Percentiles rank a stretch among this genome's conserved stretches.
Conservation (phyloP, 2,329 filamentous ascomycete genomes). For the Colletotrichum endophyticum region DNA sequence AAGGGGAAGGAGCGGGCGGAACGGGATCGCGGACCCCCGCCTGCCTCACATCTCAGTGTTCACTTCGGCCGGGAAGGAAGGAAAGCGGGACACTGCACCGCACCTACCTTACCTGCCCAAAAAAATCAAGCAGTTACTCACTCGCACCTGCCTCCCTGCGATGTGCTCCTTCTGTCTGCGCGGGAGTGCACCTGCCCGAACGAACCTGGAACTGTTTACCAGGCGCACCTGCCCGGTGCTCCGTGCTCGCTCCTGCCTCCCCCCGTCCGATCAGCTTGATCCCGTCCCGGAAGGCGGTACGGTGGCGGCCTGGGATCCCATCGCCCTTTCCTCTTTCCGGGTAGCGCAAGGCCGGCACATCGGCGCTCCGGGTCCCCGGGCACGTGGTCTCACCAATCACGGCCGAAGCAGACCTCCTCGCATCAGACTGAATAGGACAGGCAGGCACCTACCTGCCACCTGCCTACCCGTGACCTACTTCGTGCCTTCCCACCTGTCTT, state of each 20-base stretch:
- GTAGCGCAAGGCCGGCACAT: neutral
- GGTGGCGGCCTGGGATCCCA: neutral
- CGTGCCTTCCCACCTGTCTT: neutral
- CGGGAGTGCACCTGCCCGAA: neutral
- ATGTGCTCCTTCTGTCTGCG: neutral
- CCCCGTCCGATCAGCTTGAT: neutral
- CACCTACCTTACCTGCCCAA: neutral
- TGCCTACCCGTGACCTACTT: neutral
- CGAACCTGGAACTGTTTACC: neutral
- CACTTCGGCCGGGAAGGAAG: neutral
- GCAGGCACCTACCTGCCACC: neutral
- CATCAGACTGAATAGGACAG: neutral
- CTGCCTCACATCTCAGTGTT: neutral
- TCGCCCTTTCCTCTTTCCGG: neutral
- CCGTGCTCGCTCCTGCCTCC: neutral
- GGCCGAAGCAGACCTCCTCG: neutral
- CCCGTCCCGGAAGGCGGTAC: neutral
- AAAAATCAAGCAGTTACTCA: neutral
- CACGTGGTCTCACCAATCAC: neutral
- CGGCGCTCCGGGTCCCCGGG: neutral
- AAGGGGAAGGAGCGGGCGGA: neutral
- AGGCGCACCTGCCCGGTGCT: neutral
- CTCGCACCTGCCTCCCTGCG: neutral
- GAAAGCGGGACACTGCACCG: neutral
- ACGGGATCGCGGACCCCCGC: neutral